A percentile compares a stretch with the other conserved stretches of the same genome.
Conservation (phyloP, 73 alveolate species). For the Effrenium voratum region DNA sequence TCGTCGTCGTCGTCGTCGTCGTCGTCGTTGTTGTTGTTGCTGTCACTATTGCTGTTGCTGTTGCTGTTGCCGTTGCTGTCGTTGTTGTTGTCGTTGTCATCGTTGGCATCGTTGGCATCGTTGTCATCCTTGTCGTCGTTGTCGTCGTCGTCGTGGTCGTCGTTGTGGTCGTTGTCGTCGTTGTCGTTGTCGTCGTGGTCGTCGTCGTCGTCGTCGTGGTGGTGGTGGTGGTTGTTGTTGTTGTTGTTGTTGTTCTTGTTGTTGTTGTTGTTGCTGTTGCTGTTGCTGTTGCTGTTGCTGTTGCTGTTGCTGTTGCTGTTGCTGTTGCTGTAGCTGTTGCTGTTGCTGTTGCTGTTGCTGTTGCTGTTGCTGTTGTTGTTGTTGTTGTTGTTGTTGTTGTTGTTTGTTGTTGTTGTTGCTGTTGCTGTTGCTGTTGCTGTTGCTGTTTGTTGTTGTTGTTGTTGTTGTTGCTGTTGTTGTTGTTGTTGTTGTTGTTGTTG, state of each 20-base stretch:
- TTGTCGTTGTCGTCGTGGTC: neutral
- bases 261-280: neutral
- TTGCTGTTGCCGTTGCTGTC: neutral
- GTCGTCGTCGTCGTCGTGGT: neutral
- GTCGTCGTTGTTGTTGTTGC: neutral
- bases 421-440: too few relatives aligned
- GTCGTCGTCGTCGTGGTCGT: neutral
- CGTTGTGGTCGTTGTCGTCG: neutral
- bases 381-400: too few relatives aligned
- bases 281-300: too few relatives aligned
- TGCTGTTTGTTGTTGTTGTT: too few relatives aligned
- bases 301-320: too few relatives aligned
- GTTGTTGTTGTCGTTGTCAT: neutral
- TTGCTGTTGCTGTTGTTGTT: too few relatives aligned
- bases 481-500: too few relatives aligned
- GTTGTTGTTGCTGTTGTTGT: too few relatives aligned
- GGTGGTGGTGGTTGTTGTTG: neutral
- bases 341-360: too few relatives aligned
- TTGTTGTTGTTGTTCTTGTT: neutral
- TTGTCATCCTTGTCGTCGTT: neutral
- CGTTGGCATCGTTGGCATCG: neutral
- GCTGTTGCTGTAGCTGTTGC: too few relatives aligned
- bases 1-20: neutral
- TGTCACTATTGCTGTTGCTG: neutral
- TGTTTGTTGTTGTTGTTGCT: too few relatives aligned